Evolutionary conservation across 495 filamentous ascomycete species (phyloP).

Genomic region (Peziza echinospora): DNA sequence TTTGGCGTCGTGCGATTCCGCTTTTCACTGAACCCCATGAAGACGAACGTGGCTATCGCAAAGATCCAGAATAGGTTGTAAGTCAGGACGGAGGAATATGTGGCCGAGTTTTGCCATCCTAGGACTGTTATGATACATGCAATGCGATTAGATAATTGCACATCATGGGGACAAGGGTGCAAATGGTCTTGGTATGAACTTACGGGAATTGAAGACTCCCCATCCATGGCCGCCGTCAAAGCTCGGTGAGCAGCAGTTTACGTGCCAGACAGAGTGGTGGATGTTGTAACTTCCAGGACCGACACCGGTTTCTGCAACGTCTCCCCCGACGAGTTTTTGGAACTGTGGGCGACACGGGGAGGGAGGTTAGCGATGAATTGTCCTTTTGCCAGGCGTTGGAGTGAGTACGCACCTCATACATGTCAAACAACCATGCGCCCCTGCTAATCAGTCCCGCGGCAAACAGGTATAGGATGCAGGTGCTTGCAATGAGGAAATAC

Average conservation of each 20-base stretch:
- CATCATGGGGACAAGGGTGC: not conserved
- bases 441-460: constrained; percentile 48
- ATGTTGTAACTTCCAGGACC: constrained; percentile 84
- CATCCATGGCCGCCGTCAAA: constrained; percentile 58
- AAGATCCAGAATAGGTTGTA: constrained; percentile 78
- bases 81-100: constrained; percentile 58
- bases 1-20: too few relatives aligned
- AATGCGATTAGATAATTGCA: not conserved
- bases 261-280: constrained; percentile 66
- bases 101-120: constrained; percentile 79
- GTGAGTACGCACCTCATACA: constrained; percentile 19
- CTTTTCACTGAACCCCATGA: constrained; percentile 48
- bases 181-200: too few relatives aligned
- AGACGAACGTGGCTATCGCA: constrained; percentile 37
- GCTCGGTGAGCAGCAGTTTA: constrained; percentile 65
- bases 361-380: too few relatives aligned
- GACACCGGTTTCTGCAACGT: constrained; percentile 48
- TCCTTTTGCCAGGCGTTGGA: too few relatives aligned
- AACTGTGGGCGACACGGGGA: too few relatives aligned
- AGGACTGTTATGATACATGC: constrained; percentile 23
- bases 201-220: constrained; percentile 66
- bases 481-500: constrained; percentile 44
- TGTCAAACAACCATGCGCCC: constrained; percentile 40
- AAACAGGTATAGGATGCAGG: constrained; percentile 49
- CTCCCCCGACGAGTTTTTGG: constrained; percentile 34